A percentile compares a stretch with the other conserved stretches of the same genome.
Evolutionary conservation across 2,329 filamentous ascomycete genomes (phyloP).

Genomic region (Venturia nashicola): DNA sequence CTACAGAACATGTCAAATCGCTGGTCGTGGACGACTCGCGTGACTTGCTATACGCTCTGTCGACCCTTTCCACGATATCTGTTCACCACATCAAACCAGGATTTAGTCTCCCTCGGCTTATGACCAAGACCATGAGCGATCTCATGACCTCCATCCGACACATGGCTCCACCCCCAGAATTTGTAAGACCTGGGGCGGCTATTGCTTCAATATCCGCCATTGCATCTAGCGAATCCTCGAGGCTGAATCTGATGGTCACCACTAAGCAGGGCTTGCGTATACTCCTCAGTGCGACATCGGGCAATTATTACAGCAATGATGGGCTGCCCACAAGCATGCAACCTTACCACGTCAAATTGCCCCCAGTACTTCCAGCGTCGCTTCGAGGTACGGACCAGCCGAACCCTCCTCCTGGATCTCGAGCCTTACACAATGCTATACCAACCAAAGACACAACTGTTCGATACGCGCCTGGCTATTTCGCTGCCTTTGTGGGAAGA

Average conservation of each 20-base stretch:
- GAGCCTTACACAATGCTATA: slow-evolving; percentile 20
- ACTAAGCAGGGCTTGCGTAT: slow-evolving; percentile 85
- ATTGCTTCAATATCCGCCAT: slow-evolving; percentile 80
- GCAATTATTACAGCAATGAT: slow-evolving; percentile 30
- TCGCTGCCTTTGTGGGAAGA: slow-evolving; percentile 68
- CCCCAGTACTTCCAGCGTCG: slow-evolving; percentile 40
- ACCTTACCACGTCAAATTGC: slow-evolving; percentile 92
- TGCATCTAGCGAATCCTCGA: slow-evolving; percentile 62
- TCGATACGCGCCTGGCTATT: slow-evolving; percentile 76
- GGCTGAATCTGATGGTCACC: slow-evolving; percentile 79
- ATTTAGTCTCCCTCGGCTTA: slow-evolving; percentile 38
- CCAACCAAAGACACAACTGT: slow-evolving; percentile 22
- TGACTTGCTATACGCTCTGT: slow-evolving; percentile 82
- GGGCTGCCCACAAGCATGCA: slow-evolving; percentile 87
- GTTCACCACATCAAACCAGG: slow-evolving; percentile 73
- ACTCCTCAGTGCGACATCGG: slow-evolving; percentile 78
- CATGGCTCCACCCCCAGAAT: slow-evolving; percentile 48
- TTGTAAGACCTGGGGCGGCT: slow-evolving; percentile 58
- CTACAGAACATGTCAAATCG: slow-evolving; percentile 50
- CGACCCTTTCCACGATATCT: slow-evolving; percentile 74
- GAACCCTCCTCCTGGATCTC: slow-evolving; percentile 1
- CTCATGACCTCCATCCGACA: slow-evolving; percentile 67
- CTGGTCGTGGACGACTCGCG: slow-evolving; percentile 83
- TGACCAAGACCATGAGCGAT: slow-evolving; percentile 40
- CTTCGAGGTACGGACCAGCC: background rate